These are phyloP conservation scores for Ceratocystis cubensis DNA, from an alignment of 2,329 filamentous ascomycete genomes.

Conservation along the genomic window DNA sequence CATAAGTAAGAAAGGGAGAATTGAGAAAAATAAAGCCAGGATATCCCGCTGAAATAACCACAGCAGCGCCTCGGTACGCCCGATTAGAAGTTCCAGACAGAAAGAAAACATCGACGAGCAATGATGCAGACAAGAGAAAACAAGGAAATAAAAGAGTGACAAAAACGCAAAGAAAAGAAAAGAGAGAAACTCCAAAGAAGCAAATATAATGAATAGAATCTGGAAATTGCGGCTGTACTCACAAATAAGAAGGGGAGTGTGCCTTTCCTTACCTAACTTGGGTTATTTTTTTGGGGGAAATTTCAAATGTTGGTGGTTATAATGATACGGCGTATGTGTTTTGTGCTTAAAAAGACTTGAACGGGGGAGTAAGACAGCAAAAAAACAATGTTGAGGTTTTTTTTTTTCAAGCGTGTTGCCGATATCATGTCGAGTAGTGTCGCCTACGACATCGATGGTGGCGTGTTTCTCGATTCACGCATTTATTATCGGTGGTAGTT, in stretches of 20 bases:
- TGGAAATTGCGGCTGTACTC: constrained; percentile 1
- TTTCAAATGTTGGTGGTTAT: not conserved
- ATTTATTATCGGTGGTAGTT: not conserved
- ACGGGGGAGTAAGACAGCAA: not conserved
- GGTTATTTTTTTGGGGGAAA: not conserved
- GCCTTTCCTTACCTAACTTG: not conserved
- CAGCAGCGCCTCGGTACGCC: not conserved
- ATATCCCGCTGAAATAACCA: not conserved
- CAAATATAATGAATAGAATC: constrained; percentile 4
- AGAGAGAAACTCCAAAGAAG: not conserved
- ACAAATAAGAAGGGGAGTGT: constrained; percentile 6
- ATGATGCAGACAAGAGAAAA: not conserved
- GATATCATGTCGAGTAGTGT: not conserved
- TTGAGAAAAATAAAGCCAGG: constrained; percentile 1
- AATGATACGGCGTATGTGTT: not conserved
- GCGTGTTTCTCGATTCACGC: not conserved
- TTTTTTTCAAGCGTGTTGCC: not conserved
- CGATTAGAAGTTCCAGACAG: constrained; percentile 5
- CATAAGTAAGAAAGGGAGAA: not conserved
- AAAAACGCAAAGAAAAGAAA: constrained; percentile 5
- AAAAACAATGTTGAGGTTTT: not conserved
- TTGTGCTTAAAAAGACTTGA: not conserved
- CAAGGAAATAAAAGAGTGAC: not conserved
- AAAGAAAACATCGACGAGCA: not conserved
- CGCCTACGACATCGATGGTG: not conserved